Percentiles rank a stretch among this genome's conserved stretches.
Evolutionary conservation across 2,329 filamentous ascomycete species (phyloP).

Genomic region (Colletotrichum salicis): DNA sequence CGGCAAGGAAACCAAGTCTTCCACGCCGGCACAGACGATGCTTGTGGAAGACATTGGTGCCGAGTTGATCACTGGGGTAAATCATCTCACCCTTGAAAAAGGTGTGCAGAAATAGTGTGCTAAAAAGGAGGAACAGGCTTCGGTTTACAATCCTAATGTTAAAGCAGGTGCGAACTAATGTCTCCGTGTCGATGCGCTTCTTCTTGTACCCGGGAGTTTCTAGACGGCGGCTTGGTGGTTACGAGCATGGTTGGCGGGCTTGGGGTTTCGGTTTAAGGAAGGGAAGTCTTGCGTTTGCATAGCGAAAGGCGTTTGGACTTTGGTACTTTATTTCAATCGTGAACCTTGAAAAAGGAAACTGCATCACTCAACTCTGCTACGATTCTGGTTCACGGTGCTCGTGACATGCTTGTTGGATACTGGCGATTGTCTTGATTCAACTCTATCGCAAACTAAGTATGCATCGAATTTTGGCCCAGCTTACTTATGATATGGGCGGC

Average conservation of each 20-base stretch:
- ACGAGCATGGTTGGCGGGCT: not conserved
- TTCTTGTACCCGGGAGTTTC: constrained; percentile 9
- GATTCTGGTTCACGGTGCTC: too few species aligned
- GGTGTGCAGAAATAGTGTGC: constrained; percentile 42
- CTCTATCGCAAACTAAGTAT: not conserved
- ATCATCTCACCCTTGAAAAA: constrained; percentile 61
- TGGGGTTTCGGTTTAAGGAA: not conserved
- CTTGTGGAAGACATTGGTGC: constrained; percentile 60
- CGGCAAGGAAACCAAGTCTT: constrained; percentile 28
- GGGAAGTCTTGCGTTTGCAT: constrained; percentile 23
- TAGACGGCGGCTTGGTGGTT: constrained; percentile 5
- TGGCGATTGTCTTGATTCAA: not conserved
- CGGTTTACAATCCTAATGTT: constrained; percentile 33
- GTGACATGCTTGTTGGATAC: not conserved
- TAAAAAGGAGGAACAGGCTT: constrained; percentile 35
- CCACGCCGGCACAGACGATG: constrained; percentile 36
- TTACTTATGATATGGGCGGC: not conserved
- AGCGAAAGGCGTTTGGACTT: constrained; percentile 33
- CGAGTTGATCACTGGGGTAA: constrained; percentile 69
- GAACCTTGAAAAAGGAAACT: not conserved
- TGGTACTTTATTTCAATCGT: constrained; percentile 6
- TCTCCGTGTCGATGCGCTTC: constrained; percentile 21
- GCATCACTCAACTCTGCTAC: not conserved
- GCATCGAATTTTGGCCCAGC: not conserved
- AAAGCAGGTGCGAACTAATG: constrained; percentile 29